Conservation (phyloP, 768 basidiomycete species). For the Naganishia onofrii region DNA sequence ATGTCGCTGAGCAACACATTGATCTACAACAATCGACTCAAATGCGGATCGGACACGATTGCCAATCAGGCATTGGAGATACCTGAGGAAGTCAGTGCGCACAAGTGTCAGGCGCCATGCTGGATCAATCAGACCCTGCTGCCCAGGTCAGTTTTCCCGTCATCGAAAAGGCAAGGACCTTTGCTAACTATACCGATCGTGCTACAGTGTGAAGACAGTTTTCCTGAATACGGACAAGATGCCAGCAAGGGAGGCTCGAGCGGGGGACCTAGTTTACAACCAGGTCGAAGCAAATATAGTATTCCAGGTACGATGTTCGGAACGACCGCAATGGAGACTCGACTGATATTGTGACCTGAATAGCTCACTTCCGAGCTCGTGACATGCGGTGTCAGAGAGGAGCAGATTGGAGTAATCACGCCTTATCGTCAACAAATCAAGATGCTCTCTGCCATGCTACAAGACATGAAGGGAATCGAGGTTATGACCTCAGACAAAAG, state of each 20-base stretch:
- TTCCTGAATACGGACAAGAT: slow-evolving; percentile 90
- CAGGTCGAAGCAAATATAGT: slow-evolving; percentile 65
- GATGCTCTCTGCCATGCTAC: slow-evolving; percentile 67
- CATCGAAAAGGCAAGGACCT: slow-evolving; percentile 2
- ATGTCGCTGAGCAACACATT: slow-evolving; percentile 86
- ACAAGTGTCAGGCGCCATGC: slow-evolving; percentile 56
- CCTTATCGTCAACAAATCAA: slow-evolving; percentile 95
- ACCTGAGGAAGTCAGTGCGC: slow-evolving; percentile 55
- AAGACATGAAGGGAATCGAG: slow-evolving; percentile 60
- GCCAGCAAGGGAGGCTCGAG: slow-evolving; percentile 73
- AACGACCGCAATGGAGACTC: background rate
- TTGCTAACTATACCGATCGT: background rate
- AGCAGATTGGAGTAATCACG: slow-evolving; percentile 82
- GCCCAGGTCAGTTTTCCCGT: slow-evolving; percentile 58
- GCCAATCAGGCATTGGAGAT: slow-evolving; percentile 63
- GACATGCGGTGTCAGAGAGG: slow-evolving; percentile 62
- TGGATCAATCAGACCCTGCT: slow-evolving; percentile 70
- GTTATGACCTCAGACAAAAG: slow-evolving; percentile 87
- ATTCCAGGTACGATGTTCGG: slow-evolving; percentile 48
- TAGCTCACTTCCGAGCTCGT: slow-evolving; percentile 70
- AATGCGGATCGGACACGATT: slow-evolving; percentile 72
- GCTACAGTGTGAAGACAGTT: slow-evolving; percentile 70
- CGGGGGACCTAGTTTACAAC: slow-evolving; percentile 89
- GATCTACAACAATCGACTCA: slow-evolving; percentile 73
- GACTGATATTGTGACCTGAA: slow-evolving; percentile 34